phyloP scores from a whole-genome alignment of 495 filamentous ascomycete genomes.

The Penicillium pulvis region DNA sequence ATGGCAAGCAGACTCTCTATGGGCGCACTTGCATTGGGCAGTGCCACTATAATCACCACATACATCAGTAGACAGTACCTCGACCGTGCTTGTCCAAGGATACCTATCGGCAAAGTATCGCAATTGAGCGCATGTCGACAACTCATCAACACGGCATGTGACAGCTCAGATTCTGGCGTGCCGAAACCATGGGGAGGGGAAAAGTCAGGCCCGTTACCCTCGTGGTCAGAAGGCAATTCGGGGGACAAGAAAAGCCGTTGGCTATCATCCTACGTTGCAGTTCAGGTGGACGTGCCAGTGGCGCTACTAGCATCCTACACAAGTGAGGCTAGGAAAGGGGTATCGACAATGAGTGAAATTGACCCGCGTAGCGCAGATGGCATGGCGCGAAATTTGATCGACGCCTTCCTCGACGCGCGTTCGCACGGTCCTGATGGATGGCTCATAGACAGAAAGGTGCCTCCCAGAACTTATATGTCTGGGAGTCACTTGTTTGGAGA shows the following conservation, averaged over 20 bases:
- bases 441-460: conserved; percentile 10
- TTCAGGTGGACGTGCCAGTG: conserved; percentile 17
- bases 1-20: conserved; percentile 9
- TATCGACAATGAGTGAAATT: neutral
- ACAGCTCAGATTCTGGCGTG: conserved; percentile 1
- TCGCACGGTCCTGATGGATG: conserved; percentile 5
- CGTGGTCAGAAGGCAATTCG: conserved; percentile 4
- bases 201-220: conserved; percentile 10
- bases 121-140: conserved; percentile 19
- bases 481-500: neutral
- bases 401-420: conserved; percentile 12
- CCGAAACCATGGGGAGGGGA: conserved; percentile 14
- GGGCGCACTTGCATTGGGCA: conserved; percentile 1
- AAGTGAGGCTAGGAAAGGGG: neutral
- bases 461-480: neutral
- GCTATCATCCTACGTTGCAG: conserved; percentile 16
- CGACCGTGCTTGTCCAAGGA: conserved; percentile 5
- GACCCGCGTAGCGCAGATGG: neutral
- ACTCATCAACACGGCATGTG: conserved; percentile 7
- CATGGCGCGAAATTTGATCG: conserved; percentile 6
- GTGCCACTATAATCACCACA: conserved; percentile 4
- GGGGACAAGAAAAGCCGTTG: conserved; percentile 13
- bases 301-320: conserved; percentile 10
- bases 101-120: conserved; percentile 6
- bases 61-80: conserved; percentile 8